phyloP scores from a whole-genome alignment of 2,329 filamentous ascomycete genomes.

The Rutstroemia sp. region DNA sequence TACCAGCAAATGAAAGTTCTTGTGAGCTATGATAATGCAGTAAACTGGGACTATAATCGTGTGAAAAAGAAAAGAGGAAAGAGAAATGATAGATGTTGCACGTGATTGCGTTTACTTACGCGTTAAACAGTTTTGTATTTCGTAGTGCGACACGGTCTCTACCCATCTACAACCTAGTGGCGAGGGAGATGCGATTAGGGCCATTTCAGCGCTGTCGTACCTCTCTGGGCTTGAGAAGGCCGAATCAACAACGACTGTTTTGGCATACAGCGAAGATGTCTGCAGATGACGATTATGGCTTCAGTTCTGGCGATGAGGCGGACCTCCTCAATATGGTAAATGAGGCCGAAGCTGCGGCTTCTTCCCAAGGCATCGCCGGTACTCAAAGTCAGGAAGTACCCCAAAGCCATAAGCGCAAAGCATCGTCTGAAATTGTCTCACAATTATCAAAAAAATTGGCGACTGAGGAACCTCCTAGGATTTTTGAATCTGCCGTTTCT shows the following conservation, averaged over 20 bases:
- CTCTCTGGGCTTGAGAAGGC: neutral
- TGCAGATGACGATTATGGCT: constrained; percentile 14
- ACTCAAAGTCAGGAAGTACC: neutral
- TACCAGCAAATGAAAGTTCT: too few relatives aligned
- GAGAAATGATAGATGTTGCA: too few relatives aligned
- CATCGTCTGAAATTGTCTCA: neutral
- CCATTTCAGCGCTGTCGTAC: neutral
- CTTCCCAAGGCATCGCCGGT: neutral
- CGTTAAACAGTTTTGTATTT: too few relatives aligned
- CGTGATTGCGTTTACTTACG: too few relatives aligned
- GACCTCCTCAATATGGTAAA: constrained; percentile 10
- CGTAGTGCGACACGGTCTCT: too few relatives aligned
- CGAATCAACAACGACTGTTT: neutral
- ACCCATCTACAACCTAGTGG: too few relatives aligned
- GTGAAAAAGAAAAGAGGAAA: too few relatives aligned
- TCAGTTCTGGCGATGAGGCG: constrained; percentile 16
- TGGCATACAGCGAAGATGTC: neutral
- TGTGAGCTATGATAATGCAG: too few relatives aligned
- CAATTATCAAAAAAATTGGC: constrained; percentile 6
- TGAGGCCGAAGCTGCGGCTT: neutral
- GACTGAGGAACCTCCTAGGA: neutral
- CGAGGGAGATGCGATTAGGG: neutral
- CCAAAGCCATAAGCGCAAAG: constrained; percentile 8
- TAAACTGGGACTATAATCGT: too few relatives aligned
- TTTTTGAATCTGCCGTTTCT: constrained; percentile 24